A percentile compares a stretch with the other conserved stretches of the same genome.
Evolutionary conservation across 495 filamentous ascomycete genomes (phyloP).

Genomic region (Aspergillus asperescens): DNA sequence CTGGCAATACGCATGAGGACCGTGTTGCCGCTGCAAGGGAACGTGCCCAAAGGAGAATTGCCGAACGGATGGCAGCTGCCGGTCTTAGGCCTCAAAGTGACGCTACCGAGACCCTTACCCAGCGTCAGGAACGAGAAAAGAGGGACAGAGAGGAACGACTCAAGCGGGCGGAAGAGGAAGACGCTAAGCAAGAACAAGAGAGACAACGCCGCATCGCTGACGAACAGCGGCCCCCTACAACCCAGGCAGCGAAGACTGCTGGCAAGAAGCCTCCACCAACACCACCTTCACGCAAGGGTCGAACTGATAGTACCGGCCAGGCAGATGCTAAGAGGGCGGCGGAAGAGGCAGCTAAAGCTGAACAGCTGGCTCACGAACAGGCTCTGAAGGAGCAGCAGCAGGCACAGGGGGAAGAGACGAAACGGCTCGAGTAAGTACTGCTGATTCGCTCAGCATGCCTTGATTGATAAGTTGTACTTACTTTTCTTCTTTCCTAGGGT

Average conservation of each 20-base stretch:
- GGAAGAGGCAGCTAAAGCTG: slow-evolving; percentile 50
- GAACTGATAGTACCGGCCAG: slow-evolving; percentile 57
- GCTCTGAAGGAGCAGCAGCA: slow-evolving; percentile 66
- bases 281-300: slow-evolving; percentile 68
- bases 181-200: slow-evolving; percentile 82
- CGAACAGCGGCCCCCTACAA: slow-evolving; percentile 64
- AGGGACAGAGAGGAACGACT: slow-evolving; percentile 82
- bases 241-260: slow-evolving; percentile 46
- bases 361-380: slow-evolving; percentile 51
- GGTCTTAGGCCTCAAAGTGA: slow-evolving; percentile 74
- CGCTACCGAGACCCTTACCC: slow-evolving; percentile 68
- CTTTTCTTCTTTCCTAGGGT: slow-evolving; percentile 50
- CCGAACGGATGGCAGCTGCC: slow-evolving; percentile 90
- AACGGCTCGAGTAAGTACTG: slow-evolving; percentile 74
- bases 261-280: slow-evolving; percentile 83
- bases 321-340: slow-evolving; percentile 52
- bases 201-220: slow-evolving; percentile 79
- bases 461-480: slow-evolving; percentile 26
- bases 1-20: slow-evolving; percentile 84
- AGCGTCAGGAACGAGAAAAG: slow-evolving; percentile 82
- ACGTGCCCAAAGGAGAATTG: slow-evolving; percentile 94
- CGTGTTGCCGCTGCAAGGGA: slow-evolving; percentile 94
- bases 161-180: slow-evolving; percentile 88
- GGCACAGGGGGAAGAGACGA: slow-evolving; percentile 67
- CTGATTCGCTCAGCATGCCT: neutral